Conservation (phyloP, 108 stramenopile species). For the Nannochloropsis gaditana region DNA sequence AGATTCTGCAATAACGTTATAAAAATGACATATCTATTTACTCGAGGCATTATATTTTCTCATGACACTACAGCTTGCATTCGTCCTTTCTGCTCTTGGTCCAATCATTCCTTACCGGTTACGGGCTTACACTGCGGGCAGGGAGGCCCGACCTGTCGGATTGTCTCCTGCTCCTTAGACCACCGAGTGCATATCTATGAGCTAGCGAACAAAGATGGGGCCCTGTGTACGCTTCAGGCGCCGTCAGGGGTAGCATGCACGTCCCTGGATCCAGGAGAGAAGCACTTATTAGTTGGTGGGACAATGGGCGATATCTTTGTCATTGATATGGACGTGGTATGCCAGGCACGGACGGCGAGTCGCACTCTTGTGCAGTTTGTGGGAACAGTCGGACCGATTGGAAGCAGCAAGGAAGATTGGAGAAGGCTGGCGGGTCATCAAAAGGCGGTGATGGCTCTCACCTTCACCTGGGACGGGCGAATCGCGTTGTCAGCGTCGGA, state of each 20-base stretch:
- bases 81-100: not conserved
- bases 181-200: constrained; percentile 2
- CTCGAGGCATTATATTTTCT: too few species aligned
- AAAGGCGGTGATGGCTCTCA: not conserved
- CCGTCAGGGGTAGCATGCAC: not conserved
- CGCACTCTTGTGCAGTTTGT: not conserved
- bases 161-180: constrained; percentile 13
- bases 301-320: not conserved
- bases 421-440: not conserved
- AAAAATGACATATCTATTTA: too few species aligned
- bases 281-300: not conserved
- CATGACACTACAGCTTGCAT: not conserved
- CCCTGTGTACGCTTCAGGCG: not conserved
- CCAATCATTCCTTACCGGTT: not conserved
- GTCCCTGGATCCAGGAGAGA: constrained; percentile 1
- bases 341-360: not conserved
- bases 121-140: not conserved
- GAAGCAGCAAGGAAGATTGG: not conserved
- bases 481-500: not conserved
- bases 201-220: not conserved
- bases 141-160: not conserved
- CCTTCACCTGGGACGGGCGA: not conserved
- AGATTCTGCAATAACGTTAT: too few species aligned
- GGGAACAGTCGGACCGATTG: not conserved
- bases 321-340: not conserved